A percentile compares a stretch with the other conserved stretches of the same genome.
phyloP scores from a whole-genome alignment of 2,329 filamentous ascomycete genomes.

The Aspergillus intermedius region DNA sequence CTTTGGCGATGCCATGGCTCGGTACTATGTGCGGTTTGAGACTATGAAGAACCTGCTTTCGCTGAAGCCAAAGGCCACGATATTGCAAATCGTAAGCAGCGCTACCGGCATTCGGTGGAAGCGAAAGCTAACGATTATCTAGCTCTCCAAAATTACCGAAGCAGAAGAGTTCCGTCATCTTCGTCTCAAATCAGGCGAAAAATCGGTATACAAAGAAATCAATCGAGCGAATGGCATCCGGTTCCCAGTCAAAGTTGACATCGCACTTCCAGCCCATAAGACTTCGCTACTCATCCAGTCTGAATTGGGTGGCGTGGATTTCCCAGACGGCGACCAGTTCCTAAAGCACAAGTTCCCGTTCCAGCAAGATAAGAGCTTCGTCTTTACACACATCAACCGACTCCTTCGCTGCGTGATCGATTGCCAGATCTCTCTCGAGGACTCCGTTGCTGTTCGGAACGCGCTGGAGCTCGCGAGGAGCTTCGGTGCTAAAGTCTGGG shows the following conservation, averaged over 20 bases:
- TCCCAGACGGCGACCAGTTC: conserved; percentile 53
- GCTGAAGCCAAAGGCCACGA: conserved; percentile 54
- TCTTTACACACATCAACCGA: conserved; percentile 64
- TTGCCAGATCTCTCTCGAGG: conserved; percentile 57
- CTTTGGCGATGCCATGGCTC: conserved; percentile 73
- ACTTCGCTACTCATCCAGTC: conserved; percentile 71
- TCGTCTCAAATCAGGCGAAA: conserved; percentile 64
- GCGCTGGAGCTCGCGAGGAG: conserved; percentile 73
- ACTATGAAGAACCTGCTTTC: conserved; percentile 68
- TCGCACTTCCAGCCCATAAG: conserved; percentile 65
- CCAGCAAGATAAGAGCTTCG: conserved; percentile 52
- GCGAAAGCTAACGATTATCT: conserved; percentile 7
- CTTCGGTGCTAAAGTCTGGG: conserved; percentile 71
- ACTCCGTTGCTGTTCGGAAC: conserved; percentile 61
- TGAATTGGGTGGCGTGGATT: conserved; percentile 61
- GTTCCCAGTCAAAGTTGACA: conserved; percentile 62
- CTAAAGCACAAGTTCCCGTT: conserved; percentile 52
- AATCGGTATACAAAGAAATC: conserved; percentile 61
- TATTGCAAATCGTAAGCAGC: conserved; percentile 60
- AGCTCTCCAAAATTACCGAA: conserved; percentile 62
- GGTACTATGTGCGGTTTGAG: conserved; percentile 71
- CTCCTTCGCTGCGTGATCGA: conserved; percentile 71
- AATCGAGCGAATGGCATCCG: conserved; percentile 64
- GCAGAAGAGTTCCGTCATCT: conserved; percentile 68
- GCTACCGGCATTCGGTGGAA: neutral